These are phyloP conservation scores for Chlorella vulgaris DNA, from an alignment of 139 green algal genomes.

Conservation along the genomic window DNA sequence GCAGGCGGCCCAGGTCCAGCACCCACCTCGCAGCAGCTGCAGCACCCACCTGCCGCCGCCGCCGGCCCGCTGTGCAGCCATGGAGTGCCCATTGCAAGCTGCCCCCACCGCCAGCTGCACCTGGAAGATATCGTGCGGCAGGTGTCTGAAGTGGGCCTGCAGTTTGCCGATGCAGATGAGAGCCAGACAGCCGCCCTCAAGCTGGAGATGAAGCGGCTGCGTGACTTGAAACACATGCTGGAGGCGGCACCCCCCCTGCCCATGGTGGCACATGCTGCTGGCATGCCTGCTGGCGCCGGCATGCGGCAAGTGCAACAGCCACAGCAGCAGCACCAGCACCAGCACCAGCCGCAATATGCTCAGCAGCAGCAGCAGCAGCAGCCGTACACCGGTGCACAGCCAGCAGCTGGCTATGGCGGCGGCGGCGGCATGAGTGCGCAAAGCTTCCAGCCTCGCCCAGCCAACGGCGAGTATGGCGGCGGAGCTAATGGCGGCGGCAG, in stretches of 20 bases:
- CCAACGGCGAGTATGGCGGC: background rate
- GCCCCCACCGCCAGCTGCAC: constrained; percentile 39
- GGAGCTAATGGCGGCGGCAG: background rate
- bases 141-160: constrained; percentile 13
- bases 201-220: constrained; percentile 23
- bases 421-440: no score
- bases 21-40: background rate
- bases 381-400: background rate
- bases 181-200: background rate
- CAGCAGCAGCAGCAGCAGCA: constrained; percentile 24
- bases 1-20: background rate
- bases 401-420: background rate
- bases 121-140: constrained; percentile 31
- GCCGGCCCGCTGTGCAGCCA: constrained; percentile 22
- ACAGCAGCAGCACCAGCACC: background rate
- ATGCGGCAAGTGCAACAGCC: background rate
- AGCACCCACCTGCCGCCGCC: background rate
- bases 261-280: background rate
- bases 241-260: background rate
- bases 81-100: constrained; percentile 14
- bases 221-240: constrained; percentile 30
- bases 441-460: background rate
- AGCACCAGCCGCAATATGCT: background rate
- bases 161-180: constrained; percentile 24
- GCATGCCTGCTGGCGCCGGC: background rate